These are phyloP conservation scores for Talaromyces islandicus DNA, from an alignment of 2,329 filamentous ascomycete species.

Conservation along the genomic window DNA sequence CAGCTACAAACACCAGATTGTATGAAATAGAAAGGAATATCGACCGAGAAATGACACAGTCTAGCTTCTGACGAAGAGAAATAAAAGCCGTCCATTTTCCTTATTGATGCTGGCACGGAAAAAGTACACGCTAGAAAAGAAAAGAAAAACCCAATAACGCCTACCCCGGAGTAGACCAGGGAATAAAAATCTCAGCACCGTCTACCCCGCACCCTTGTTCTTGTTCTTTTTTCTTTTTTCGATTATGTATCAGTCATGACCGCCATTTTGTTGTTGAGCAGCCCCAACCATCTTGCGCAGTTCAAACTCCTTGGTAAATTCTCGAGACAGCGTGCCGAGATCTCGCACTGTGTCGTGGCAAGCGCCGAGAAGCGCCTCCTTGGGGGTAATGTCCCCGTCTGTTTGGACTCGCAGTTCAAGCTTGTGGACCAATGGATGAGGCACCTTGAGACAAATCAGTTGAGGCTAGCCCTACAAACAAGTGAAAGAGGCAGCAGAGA, in stretches of 20 bases:
- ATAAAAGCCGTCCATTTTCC: neutral
- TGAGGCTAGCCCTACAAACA: neutral
- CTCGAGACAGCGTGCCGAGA: slow-evolving; percentile 70
- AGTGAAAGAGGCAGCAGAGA: neutral
- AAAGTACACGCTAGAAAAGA: neutral
- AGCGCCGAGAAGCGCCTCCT: slow-evolving; percentile 74
- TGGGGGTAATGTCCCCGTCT: slow-evolving; percentile 80
- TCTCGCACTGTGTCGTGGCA: slow-evolving; percentile 79
- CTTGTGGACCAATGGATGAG: slow-evolving; percentile 42
- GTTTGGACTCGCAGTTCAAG: slow-evolving; percentile 83
- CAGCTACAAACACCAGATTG: neutral
- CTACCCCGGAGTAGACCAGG: neutral
- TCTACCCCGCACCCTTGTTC: no score
- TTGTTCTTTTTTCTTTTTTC: no score
- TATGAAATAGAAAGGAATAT: neutral
- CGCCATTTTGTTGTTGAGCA: slow-evolving; percentile 43
- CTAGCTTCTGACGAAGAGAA: neutral
- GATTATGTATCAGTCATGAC: slow-evolving; percentile 8
- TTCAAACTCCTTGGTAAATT: slow-evolving; percentile 91
- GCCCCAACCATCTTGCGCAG: slow-evolving; percentile 76
- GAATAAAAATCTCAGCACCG: neutral
- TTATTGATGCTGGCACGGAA: neutral
- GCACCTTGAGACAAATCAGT: slow-evolving; percentile 25
- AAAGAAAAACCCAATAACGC: neutral
- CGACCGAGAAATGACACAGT: neutral